Percentiles rank a stretch among this genome's conserved stretches.
Conservation (phyloP, 805 yeast species). For the Sugiyamaella mastotermitis region DNA sequence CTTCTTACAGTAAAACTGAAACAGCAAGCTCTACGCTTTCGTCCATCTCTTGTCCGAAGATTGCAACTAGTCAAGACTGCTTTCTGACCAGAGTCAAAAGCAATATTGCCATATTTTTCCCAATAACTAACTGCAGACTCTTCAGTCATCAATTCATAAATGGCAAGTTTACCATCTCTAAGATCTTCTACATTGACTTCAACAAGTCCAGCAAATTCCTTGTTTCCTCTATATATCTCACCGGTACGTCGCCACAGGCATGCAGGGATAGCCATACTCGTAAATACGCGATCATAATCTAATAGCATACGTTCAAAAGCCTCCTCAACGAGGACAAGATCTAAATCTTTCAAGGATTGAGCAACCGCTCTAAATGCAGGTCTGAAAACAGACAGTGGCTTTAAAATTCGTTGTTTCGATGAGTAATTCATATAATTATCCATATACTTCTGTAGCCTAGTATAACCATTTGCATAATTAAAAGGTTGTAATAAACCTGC, state of each 20-base stretch:
- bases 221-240: constrained; percentile 89
- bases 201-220: constrained; percentile 90
- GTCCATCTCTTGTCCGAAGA: constrained; percentile 74
- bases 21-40: constrained; percentile 77
- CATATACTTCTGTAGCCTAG: constrained; percentile 83
- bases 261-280: constrained; percentile 97
- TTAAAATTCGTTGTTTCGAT: constrained; percentile 76
- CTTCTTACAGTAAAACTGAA: constrained; percentile 90
- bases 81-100: constrained; percentile 92
- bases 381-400: constrained; percentile 77
- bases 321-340: constrained; percentile 86
- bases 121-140: constrained; percentile 95
- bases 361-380: constrained; percentile 95
- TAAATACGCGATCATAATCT: constrained; percentile 91
- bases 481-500: constrained; percentile 92
- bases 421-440: constrained; percentile 83
- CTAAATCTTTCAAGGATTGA: constrained; percentile 81
- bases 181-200: constrained; percentile 86
- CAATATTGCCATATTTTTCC: constrained; percentile 96
- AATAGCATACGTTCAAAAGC: constrained; percentile 88
- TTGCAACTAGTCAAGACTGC: constrained; percentile 92
- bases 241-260: constrained; percentile 97
- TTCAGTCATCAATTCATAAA: constrained; percentile 90
- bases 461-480: constrained; percentile 90
- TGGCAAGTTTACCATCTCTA: constrained; percentile 86